phyloP scores from a whole-genome alignment of 805 yeast species.

The Brettanomyces nanus region DNA sequence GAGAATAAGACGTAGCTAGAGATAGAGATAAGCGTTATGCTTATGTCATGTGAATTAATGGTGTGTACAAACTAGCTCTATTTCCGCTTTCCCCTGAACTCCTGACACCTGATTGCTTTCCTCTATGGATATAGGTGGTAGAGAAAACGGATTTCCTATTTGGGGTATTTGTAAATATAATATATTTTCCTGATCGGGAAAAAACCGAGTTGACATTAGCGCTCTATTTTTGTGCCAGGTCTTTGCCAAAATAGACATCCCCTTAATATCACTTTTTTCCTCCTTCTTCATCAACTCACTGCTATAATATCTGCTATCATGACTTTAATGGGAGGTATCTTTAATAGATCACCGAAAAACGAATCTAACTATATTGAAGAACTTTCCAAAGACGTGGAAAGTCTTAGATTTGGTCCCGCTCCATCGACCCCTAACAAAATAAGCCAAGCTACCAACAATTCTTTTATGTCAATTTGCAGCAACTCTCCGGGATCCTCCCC shows the following conservation, averaged over 20 bases:
- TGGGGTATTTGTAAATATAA: conserved; percentile 6
- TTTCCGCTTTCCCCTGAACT: too few species aligned
- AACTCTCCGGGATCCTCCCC: conserved; percentile 18
- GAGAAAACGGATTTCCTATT: conserved; percentile 3
- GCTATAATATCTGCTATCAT: conserved; percentile 8
- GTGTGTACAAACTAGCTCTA: too few species aligned
- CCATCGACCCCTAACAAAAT: conserved; percentile 18
- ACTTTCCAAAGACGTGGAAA: conserved; percentile 27
- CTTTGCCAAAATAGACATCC: too few species aligned
- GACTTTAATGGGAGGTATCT: conserved; percentile 25
- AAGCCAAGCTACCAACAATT: conserved; percentile 8
- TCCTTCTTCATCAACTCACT: too few species aligned
- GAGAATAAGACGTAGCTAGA: too few species aligned
- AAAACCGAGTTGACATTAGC: too few species aligned
- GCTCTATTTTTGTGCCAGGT: too few species aligned
- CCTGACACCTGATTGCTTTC: too few species aligned
- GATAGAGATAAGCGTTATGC: too few species aligned
- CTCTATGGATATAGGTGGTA: too few species aligned
- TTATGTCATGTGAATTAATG: too few species aligned
- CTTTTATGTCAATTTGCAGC: conserved; percentile 22
- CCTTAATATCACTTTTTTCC: neutral
- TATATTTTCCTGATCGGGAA: conserved; percentile 2
- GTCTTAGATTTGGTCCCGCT: conserved; percentile 22
- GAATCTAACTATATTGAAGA: conserved; percentile 24
- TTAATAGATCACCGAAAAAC: conserved; percentile 20